Percentiles rank a stretch among this genome's conserved stretches.
phyloP scores from a whole-genome alignment of 73 alveolate genomes.

The Paramecium sexaurelia region DNA sequence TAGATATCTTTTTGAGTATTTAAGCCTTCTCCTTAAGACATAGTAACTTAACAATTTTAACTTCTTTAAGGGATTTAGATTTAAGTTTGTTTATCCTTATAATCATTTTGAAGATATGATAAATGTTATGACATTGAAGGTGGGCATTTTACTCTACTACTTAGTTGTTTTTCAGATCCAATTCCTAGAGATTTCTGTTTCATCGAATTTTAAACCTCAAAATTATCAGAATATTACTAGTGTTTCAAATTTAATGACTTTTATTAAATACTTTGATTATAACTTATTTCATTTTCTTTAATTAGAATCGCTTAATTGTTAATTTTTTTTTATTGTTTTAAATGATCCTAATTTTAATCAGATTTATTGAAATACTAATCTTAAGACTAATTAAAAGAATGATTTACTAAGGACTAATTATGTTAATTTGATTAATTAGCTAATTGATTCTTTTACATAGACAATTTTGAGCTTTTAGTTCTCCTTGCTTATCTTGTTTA shows the following conservation, averaged over 20 bases:
- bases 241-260: background rate
- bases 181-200: too few relatives aligned
- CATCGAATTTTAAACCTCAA: background rate
- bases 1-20: background rate
- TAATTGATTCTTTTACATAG: background rate
- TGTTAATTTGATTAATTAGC: background rate
- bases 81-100: background rate
- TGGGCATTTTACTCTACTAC: background rate
- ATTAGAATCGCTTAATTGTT: background rate
- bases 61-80: background rate
- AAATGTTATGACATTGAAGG: background rate
- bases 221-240: background rate
- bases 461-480: background rate
- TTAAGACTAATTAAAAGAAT: background rate
- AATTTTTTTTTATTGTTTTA: background rate
- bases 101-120: background rate
- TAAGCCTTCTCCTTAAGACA: background rate
- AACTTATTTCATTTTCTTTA: background rate
- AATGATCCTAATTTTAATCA: background rate
- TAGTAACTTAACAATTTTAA: background rate
- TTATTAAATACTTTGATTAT: background rate
- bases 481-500: background rate
- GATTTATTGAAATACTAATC: background rate
- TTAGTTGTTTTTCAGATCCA: background rate
- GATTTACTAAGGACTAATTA: background rate